phyloP scores from a whole-genome alignment of 108 stramenopile species.

The Aurantiochytrium sp. region DNA sequence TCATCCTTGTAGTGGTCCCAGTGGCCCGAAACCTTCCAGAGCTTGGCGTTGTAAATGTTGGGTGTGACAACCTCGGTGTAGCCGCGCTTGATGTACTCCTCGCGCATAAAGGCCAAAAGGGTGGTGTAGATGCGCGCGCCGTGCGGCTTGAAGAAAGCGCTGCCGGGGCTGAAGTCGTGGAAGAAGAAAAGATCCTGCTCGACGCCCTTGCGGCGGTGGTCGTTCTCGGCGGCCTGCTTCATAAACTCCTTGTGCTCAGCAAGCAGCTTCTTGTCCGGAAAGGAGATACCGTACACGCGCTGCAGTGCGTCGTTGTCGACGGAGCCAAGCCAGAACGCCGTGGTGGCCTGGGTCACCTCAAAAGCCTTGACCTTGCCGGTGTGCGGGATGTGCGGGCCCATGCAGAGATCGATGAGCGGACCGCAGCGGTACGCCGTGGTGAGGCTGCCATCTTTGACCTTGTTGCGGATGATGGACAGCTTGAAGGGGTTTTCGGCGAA shows the following conservation, averaged over 20 bases:
- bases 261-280: constrained; percentile 94
- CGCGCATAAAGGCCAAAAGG: constrained; percentile 84
- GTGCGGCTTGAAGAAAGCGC: constrained; percentile 93
- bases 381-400: constrained; percentile 91
- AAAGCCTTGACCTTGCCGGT: constrained; percentile 92
- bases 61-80: constrained; percentile 97
- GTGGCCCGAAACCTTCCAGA: constrained; percentile 95
- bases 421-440: constrained; percentile 97
- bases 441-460: constrained; percentile 86
- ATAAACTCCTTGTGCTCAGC: constrained; percentile 79
- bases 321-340: constrained; percentile 95
- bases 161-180: constrained; percentile 90
- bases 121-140: constrained; percentile 98
- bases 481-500: constrained; percentile 98
- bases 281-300: constrained; percentile 94
- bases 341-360: constrained; percentile 76
- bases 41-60: constrained; percentile 94
- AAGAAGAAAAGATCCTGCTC: constrained; percentile 97
- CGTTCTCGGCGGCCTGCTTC: constrained; percentile 85
- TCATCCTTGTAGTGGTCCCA: constrained; percentile 96
- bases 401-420: constrained; percentile 93
- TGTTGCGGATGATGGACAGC: constrained; percentile 80
- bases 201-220: constrained; percentile 84
- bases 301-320: constrained; percentile 93
- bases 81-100: constrained; percentile 91